phyloP scores from a whole-genome alignment of 1,139 yeast species.

The Ogataea hybrid region DNA sequence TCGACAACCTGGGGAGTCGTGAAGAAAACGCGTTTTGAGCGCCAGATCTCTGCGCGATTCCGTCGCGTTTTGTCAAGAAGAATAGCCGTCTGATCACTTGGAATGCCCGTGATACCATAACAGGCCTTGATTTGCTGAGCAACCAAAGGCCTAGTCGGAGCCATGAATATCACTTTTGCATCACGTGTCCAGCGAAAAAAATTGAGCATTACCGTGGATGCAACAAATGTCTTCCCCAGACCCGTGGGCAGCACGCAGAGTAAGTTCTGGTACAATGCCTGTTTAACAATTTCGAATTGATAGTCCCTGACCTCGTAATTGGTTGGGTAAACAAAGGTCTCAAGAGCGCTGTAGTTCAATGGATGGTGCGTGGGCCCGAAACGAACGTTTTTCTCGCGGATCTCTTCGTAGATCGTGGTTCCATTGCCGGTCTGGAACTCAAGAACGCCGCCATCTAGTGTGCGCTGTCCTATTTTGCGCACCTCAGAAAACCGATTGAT shows the following conservation, averaged over 20 bases:
- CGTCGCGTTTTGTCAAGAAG: slow-evolving; percentile 67
- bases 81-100: slow-evolving; percentile 74
- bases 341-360: slow-evolving; percentile 41
- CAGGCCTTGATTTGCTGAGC: slow-evolving; percentile 97
- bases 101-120: slow-evolving; percentile 81
- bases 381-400: slow-evolving; percentile 36
- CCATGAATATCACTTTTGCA: slow-evolving; percentile 86
- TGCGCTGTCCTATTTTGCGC: slow-evolving; percentile 15
- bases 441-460: slow-evolving; percentile 19
- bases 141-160: slow-evolving; percentile 95
- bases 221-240: slow-evolving; percentile 94
- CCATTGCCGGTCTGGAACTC: slow-evolving; percentile 9
- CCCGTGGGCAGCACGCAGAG: slow-evolving; percentile 97
- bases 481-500: slow-evolving; percentile 16
- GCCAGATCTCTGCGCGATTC: slow-evolving; percentile 75
- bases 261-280: slow-evolving; percentile 70
- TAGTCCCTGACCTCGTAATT: slow-evolving; percentile 84
- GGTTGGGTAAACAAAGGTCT: slow-evolving; percentile 75
- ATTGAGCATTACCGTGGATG: slow-evolving; percentile 90
- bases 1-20: slow-evolving; percentile 97
- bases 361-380: slow-evolving; percentile 48
- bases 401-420: slow-evolving; percentile 26
- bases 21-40: slow-evolving; percentile 73
- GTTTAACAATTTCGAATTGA: slow-evolving; percentile 75
- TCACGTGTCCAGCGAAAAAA: slow-evolving; percentile 79